Percentiles rank a stretch among this genome's conserved stretches.
Evolutionary conservation across 441 rosid genomes (phyloP).

Genomic region (Syzygium malaccense): DNA sequence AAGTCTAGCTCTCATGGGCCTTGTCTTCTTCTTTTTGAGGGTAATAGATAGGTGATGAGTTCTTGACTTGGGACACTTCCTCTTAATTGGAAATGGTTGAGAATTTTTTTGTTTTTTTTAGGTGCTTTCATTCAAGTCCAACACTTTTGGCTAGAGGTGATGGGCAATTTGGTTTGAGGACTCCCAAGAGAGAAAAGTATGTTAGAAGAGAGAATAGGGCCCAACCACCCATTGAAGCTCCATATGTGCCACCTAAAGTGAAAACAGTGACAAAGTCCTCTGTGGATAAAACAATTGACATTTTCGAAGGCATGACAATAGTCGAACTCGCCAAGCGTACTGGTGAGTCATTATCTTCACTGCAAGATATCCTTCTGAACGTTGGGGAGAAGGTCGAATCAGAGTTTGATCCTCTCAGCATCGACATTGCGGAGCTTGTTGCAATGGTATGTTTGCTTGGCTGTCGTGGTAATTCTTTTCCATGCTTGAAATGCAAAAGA

Average conservation of each 20-base stretch:
- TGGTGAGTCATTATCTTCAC: slow-evolving; percentile 42
- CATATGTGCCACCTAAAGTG: slow-evolving; percentile 57
- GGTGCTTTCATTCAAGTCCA: slow-evolving; percentile 61
- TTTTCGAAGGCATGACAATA: slow-evolving; percentile 82
- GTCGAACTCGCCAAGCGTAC: slow-evolving; percentile 75
- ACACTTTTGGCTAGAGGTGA: slow-evolving; percentile 43
- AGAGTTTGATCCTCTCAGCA: slow-evolving; percentile 73
- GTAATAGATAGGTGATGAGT: neutral
- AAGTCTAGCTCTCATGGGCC: neutral
- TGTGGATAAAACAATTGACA: slow-evolving; percentile 57
- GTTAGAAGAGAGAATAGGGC: slow-evolving; percentile 36
- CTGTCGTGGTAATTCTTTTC: neutral
- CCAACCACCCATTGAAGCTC: slow-evolving; percentile 69
- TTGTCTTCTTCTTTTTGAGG: neutral
- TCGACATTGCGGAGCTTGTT: slow-evolving; percentile 85
- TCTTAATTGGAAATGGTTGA: neutral
- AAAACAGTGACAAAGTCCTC: slow-evolving; percentile 36
- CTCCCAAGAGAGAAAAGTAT: slow-evolving; percentile 57
- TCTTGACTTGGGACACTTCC: neutral
- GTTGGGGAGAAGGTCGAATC: slow-evolving; percentile 77
- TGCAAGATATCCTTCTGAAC: slow-evolving; percentile 70
- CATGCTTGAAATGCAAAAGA: neutral
- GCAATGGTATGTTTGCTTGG: slow-evolving; percentile 54
- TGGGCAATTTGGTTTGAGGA: slow-evolving; percentile 31
- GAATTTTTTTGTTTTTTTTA: slow-evolving; percentile 2